phyloP scores from a whole-genome alignment of 2,329 filamentous ascomycete species.

The Sclerotinia trifoliorum region DNA sequence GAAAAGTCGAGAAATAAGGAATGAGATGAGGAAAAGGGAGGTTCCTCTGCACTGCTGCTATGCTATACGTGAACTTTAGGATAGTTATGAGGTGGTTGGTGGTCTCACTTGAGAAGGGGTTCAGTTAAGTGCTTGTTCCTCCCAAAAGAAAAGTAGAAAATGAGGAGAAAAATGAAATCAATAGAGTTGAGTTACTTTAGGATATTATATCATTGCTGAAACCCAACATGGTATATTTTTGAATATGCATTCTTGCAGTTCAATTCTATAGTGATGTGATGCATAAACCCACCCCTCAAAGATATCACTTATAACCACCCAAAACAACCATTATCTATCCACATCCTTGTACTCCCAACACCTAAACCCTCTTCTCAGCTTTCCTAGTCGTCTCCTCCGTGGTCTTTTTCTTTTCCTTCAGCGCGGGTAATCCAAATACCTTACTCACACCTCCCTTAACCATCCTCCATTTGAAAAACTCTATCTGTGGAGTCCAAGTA shows the following conservation, averaged over 20 bases:
- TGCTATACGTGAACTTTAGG: too few species aligned
- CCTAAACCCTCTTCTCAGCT: neutral
- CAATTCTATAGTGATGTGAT: conserved; percentile 4
- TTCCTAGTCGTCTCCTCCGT: neutral
- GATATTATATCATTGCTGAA: neutral
- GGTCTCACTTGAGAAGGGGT: neutral
- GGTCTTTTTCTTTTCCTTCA: conserved; percentile 47
- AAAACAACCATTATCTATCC: neutral
- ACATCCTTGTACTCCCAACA: neutral
- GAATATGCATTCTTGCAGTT: neutral
- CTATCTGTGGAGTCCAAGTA: conserved; percentile 67
- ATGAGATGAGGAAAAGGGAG: too few species aligned
- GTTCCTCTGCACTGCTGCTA: too few species aligned
- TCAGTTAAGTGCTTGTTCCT: neutral
- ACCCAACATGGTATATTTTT: neutral
- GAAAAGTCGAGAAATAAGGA: too few species aligned
- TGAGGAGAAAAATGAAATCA: neutral
- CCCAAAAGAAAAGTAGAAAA: neutral
- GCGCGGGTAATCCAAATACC: conserved; percentile 60
- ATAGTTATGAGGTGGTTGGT: too few species aligned
- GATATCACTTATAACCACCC: neutral
- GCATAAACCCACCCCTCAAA: neutral
- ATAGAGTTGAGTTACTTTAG: too few species aligned
- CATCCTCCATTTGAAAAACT: conserved; percentile 62
- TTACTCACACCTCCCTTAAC: conserved; percentile 64